Evolutionary conservation across 2,329 filamentous ascomycete species (phyloP).

Genomic region (Chrysoporthe deuterocubensis): DNA sequence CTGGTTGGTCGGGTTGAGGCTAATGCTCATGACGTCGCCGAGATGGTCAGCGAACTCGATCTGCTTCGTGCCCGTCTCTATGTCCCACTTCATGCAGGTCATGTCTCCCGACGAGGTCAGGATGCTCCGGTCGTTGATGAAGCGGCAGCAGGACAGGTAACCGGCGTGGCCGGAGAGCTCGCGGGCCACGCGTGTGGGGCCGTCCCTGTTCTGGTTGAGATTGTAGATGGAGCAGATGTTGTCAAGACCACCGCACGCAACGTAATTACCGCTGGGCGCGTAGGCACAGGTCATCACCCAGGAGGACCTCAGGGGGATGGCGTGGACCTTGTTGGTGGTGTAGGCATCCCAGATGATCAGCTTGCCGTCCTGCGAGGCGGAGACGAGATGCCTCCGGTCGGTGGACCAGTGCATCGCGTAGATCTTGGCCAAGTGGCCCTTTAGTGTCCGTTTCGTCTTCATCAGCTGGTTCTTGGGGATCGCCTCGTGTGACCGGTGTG

Average conservation of each 20-base stretch:
- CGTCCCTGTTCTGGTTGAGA: slow-evolving; percentile 89
- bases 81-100: slow-evolving; percentile 99
- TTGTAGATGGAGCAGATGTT: slow-evolving; percentile 99
- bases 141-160: slow-evolving; percentile 97
- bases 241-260: slow-evolving; percentile 96
- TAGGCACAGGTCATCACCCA: slow-evolving; percentile 99
- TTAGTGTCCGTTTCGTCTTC: slow-evolving; percentile 95
- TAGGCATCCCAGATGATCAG: slow-evolving; percentile 99
- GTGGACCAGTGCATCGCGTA: slow-evolving; percentile 99
- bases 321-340: slow-evolving; percentile 99
- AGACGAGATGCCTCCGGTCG: slow-evolving; percentile 94
- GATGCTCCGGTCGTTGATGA: slow-evolving; percentile 98
- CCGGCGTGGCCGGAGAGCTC: slow-evolving; percentile 97
- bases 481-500: slow-evolving; percentile 88
- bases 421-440: slow-evolving; percentile 98
- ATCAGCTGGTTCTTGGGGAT: slow-evolving; percentile 90
- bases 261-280: slow-evolving; percentile 96
- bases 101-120: slow-evolving; percentile 98
- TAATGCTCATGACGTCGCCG: slow-evolving; percentile 99
- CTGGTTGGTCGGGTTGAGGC: slow-evolving; percentile 98
- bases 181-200: slow-evolving; percentile 93
- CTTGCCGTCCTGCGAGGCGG: slow-evolving; percentile 98
- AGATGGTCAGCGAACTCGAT: slow-evolving; percentile 98
- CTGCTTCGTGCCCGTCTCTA: slow-evolving; percentile 95
- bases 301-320: slow-evolving; percentile 93